These are phyloP conservation scores for Saccharum officinarum DNA, from an alignment of 176 grass and related monocot species.

Conservation along the genomic window DNA sequence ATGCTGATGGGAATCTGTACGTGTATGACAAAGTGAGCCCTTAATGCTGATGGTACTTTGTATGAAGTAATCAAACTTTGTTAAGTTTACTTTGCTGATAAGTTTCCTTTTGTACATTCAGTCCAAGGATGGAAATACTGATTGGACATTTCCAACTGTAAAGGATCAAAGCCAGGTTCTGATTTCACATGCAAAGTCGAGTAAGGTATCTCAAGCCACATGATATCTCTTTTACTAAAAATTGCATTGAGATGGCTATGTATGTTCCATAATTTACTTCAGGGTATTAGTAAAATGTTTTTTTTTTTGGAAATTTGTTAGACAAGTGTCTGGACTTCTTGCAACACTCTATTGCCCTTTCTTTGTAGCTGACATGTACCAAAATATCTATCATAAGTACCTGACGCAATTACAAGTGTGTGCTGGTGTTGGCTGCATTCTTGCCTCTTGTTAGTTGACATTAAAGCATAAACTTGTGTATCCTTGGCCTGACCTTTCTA, in stretches of 20 bases:
- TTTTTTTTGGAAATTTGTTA: neutral
- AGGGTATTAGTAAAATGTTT: neutral
- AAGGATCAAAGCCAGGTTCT: conserved; percentile 78
- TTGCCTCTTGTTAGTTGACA: conserved; percentile 7
- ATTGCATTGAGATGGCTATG: neutral
- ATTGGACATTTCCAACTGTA: conserved; percentile 80
- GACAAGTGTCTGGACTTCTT: neutral
- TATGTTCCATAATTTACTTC: conserved; percentile 8
- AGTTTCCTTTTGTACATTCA: conserved; percentile 39
- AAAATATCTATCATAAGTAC: neutral
- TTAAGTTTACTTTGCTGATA: conserved; percentile 32
- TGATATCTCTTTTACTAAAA: neutral
- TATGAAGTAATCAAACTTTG: conserved; percentile 8
- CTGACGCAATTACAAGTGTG: neutral
- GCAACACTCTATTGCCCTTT: neutral
- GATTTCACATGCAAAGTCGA: conserved; percentile 94
- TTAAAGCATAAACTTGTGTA: neutral
- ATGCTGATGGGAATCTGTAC: conserved; percentile 89
- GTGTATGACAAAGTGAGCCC: conserved; percentile 92
- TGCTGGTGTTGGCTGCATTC: neutral
- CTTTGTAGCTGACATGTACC: neutral
- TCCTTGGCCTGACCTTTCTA: neutral
- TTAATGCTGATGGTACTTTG: conserved; percentile 21
- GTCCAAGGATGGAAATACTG: conserved; percentile 93
- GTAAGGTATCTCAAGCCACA: conserved; percentile 59